Percentiles rank a stretch among this genome's conserved stretches.
These are phyloP conservation scores for Loxodes magnus DNA, from an alignment of 73 alveolate species.

Conservation along the genomic window DNA sequence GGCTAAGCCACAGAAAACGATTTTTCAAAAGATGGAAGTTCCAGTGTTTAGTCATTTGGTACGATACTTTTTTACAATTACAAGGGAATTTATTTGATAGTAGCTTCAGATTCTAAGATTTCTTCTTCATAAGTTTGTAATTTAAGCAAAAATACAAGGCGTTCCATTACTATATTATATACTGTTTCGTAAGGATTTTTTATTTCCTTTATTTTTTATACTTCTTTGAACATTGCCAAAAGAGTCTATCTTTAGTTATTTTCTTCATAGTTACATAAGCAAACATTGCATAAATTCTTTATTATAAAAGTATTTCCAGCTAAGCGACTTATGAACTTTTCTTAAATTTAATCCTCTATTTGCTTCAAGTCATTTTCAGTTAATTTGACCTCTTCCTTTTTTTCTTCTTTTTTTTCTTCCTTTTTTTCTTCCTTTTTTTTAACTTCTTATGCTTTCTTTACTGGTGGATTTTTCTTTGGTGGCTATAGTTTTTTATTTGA, in stretches of 20 bases:
- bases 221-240: not conserved
- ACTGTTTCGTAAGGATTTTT: not conserved
- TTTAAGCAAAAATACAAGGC: conserved; percentile 2
- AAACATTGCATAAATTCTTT: conserved; percentile 1
- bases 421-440: conserved; percentile 9
- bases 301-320: not conserved
- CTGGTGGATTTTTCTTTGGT: not conserved
- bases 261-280: not conserved
- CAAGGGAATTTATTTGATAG: not conserved
- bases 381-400: conserved; percentile 1
- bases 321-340: not conserved
- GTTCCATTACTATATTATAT: not conserved
- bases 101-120: not conserved
- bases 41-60: too few species aligned
- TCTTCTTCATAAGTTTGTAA: not conserved
- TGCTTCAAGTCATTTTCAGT: conserved; percentile 22
- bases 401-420: conserved; percentile 3
- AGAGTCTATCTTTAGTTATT: not conserved
- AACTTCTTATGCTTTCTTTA: conserved; percentile 12
- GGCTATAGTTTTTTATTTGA: not conserved
- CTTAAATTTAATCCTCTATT: not conserved
- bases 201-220: not conserved
- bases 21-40: too few species aligned
- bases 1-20: too few species aligned
- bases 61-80: not conserved